phyloP scores from a whole-genome alignment of 225 moss, liverwort and hornwort genomes.

The Ulota crispa region DNA sequence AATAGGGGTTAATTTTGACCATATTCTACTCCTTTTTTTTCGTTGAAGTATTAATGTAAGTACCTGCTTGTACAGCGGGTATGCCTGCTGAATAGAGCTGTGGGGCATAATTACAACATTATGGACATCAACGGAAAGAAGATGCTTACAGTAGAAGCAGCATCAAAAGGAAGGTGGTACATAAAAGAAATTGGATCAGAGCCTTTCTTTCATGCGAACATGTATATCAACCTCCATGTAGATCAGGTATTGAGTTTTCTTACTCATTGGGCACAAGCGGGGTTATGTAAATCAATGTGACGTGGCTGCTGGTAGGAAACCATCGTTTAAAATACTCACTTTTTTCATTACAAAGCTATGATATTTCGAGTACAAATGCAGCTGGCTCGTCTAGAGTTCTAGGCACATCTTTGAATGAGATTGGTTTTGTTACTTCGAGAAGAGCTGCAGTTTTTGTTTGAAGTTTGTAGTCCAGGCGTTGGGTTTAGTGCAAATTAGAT shows the following conservation, averaged over 20 bases:
- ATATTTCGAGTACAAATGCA: not conserved
- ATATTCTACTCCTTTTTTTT: not conserved
- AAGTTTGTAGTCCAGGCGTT: not conserved
- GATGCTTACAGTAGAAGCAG: slow-evolving; percentile 67
- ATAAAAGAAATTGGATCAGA: slow-evolving; percentile 46
- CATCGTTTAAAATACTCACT: not conserved
- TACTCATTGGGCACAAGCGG: not conserved
- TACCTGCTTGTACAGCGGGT: slow-evolving; percentile 46
- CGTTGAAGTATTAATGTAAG: not conserved
- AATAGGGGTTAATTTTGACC: not conserved
- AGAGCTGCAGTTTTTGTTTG: not conserved
- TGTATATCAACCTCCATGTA: slow-evolving; percentile 67
- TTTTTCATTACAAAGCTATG: not conserved
- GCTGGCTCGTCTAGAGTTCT: not conserved
- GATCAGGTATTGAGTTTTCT: slow-evolving; percentile 38
- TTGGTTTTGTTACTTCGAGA: not conserved
- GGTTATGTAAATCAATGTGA: not conserved
- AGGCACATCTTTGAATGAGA: not conserved
- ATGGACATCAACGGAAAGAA: slow-evolving; percentile 64
- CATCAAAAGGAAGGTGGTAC: slow-evolving; percentile 66
- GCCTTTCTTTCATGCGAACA: slow-evolving; percentile 82
- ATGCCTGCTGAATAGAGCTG: slow-evolving; percentile 43
- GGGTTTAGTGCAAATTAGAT: not conserved
- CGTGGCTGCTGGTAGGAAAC: not conserved
- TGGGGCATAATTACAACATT: slow-evolving; percentile 86